A percentile compares a stretch with the other conserved stretches of the same genome.
Conservation (phyloP, 2,329 filamentous ascomycete genomes). For the Keithomyces neogunnii region DNA sequence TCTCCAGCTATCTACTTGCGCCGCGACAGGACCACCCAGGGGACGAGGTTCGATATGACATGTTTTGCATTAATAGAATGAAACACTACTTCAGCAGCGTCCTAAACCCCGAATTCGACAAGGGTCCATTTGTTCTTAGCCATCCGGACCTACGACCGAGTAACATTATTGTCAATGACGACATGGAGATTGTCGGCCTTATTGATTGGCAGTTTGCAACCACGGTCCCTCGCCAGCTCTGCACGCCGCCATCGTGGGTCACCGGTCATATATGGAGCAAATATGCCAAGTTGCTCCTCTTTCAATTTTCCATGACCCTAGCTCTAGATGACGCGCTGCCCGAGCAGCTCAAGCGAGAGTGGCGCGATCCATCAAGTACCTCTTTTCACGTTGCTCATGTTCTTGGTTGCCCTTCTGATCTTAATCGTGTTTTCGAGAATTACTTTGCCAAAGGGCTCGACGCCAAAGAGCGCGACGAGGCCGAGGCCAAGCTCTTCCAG, state of each 20-base stretch:
- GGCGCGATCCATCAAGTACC: slow-evolving; percentile 1
- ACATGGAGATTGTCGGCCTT: slow-evolving; percentile 13
- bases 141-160: slow-evolving; percentile 11
- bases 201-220: slow-evolving; percentile 18
- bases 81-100: slow-evolving; percentile 2
- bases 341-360: background rate
- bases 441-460: background rate
- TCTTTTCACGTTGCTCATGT: slow-evolving; percentile 3
- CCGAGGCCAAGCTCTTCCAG: slow-evolving; percentile 1
- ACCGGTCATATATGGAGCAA: background rate
- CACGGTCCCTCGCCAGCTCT: slow-evolving; percentile 10
- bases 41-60: slow-evolving; percentile 3
- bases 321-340: background rate
- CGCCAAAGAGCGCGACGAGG: background rate
- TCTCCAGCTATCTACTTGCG: slow-evolving; percentile 4
- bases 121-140: slow-evolving; percentile 9
- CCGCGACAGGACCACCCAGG: slow-evolving; percentile 8
- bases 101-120: background rate
- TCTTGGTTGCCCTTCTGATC: background rate
- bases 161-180: slow-evolving; percentile 17
- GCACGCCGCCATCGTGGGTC: slow-evolving; percentile 12
- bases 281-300: background rate
- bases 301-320: background rate
- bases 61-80: slow-evolving; percentile 2
- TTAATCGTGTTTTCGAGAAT: slow-evolving; percentile 1